A percentile compares a stretch with the other conserved stretches of the same genome.
These are phyloP conservation scores for Fusarium sp. DNA, from an alignment of 2,329 filamentous ascomycete genomes.

Conservation along the genomic window DNA sequence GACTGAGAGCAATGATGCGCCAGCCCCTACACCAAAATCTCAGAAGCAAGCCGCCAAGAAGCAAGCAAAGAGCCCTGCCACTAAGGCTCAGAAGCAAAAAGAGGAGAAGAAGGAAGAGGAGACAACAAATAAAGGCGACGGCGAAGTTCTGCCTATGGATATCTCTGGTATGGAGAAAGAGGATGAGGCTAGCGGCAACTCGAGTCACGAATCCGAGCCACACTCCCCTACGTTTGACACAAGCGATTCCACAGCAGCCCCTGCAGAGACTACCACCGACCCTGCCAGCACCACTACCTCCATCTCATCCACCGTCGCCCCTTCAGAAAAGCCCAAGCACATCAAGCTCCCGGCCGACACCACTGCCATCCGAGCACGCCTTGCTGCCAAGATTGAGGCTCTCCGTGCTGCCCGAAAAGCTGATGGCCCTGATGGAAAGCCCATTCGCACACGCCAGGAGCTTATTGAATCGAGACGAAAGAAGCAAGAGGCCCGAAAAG, in stretches of 20 bases:
- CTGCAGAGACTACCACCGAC: constrained; percentile 55
- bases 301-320: constrained; percentile 72
- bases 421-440: constrained; percentile 81
- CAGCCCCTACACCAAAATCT: constrained; percentile 39
- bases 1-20: constrained; percentile 45
- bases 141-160: constrained; percentile 42
- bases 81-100: constrained; percentile 34
- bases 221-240: constrained; percentile 68
- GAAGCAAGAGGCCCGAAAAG: constrained; percentile 88
- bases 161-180: constrained; percentile 50
- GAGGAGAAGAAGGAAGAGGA: constrained; percentile 28
- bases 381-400: constrained; percentile 85
- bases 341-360: constrained; percentile 77
- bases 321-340: constrained; percentile 71
- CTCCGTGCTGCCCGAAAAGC: constrained; percentile 89
- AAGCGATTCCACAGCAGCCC: constrained; percentile 54
- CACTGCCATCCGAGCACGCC: constrained; percentile 78
- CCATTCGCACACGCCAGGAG: constrained; percentile 85
- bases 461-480: constrained; percentile 88
- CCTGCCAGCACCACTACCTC: constrained; percentile 72
- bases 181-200: constrained; percentile 58
- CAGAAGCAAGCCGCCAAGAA: constrained; percentile 46
- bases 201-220: constrained; percentile 63
- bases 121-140: constrained; percentile 17
- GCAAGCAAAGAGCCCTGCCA: constrained; percentile 37